A percentile compares a stretch with the other conserved stretches of the same genome.
phyloP scores from a whole-genome alignment of 352 stramenopile species.

The Saprolegnia parasitica region DNA sequence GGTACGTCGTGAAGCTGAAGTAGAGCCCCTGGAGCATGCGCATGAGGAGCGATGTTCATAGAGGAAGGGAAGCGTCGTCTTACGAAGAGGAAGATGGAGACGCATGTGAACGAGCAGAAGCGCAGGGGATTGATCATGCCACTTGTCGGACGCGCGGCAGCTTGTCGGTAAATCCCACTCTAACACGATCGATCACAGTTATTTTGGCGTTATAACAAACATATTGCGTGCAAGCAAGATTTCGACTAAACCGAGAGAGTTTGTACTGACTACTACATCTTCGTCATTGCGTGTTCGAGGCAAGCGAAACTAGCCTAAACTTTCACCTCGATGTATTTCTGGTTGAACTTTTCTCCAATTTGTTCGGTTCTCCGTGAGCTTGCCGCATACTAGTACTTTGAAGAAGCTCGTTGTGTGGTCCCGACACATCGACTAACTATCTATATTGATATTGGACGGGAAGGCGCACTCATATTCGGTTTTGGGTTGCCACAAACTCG shows the following conservation, averaged over 20 bases:
- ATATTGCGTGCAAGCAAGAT: neutral
- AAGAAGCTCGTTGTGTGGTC: no score
- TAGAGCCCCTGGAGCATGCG: slow-evolving; percentile 4
- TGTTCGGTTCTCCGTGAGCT: no score
- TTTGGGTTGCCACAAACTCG: neutral
- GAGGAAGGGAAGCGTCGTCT: neutral
- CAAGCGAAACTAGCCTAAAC: no score
- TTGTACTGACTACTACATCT: no score
- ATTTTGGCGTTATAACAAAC: neutral
- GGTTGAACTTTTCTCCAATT: no score
- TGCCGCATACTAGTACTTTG: no score
- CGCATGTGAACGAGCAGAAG: slow-evolving; percentile 12
- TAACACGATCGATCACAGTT: neutral
- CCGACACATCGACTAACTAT: no score
- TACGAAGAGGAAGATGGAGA: slow-evolving; percentile 26
- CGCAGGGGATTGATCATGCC: slow-evolving; percentile 6
- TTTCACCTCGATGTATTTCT: no score
- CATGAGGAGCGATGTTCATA: slow-evolving; percentile 3
- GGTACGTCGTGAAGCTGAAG: slow-evolving; percentile 17
- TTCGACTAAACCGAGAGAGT: no score
- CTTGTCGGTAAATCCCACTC: neutral
- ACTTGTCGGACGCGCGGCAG: slow-evolving; percentile 2
- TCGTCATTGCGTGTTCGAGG: no score
- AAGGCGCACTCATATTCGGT: neutral
- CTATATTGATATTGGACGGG: no score